A percentile compares a stretch with the other conserved stretches of the same genome.
These are phyloP conservation scores for Gossypium trilobum DNA, from an alignment of 441 rosid species.

Conservation along the genomic window DNA sequence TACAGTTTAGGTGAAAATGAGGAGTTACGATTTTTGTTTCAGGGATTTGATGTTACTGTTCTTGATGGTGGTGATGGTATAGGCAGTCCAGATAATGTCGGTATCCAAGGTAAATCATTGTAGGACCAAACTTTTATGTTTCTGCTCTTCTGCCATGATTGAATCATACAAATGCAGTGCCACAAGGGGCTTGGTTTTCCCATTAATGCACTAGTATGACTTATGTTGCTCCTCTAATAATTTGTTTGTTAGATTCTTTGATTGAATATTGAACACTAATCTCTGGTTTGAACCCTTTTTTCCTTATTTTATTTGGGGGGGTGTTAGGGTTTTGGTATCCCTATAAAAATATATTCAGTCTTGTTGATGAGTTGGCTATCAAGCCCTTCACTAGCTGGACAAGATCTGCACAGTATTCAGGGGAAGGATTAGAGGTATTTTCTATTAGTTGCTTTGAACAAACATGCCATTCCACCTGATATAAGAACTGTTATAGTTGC, in stretches of 20 bases:
- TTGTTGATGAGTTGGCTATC: slow-evolving; percentile 48
- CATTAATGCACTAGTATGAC: background rate
- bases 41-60: slow-evolving; percentile 57
- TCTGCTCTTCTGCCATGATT: background rate
- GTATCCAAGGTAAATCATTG: slow-evolving; percentile 38
- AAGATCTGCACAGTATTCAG: slow-evolving; percentile 43
- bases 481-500: background rate
- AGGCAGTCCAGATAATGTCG: slow-evolving; percentile 39
- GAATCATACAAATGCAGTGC: background rate
- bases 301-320: background rate
- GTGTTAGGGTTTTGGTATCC: slow-evolving; percentile 53
- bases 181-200: background rate
- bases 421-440: slow-evolving; percentile 47
- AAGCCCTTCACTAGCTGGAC: slow-evolving; percentile 44
- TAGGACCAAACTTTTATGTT: background rate
- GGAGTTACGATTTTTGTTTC: slow-evolving; percentile 12
- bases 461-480: background rate
- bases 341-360: slow-evolving; percentile 43
- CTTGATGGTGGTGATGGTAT: slow-evolving; percentile 41
- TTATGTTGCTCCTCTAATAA: background rate
- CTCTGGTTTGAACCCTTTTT: background rate
- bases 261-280: slow-evolving; percentile 7
- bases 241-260: background rate
- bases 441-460: slow-evolving; percentile 4
- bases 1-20: background rate